Percentiles rank a stretch among this genome's conserved stretches.
These are phyloP conservation scores for Backusella westeae DNA, from an alignment of 192 early-diverging fungal genomes.

Conservation along the genomic window DNA sequence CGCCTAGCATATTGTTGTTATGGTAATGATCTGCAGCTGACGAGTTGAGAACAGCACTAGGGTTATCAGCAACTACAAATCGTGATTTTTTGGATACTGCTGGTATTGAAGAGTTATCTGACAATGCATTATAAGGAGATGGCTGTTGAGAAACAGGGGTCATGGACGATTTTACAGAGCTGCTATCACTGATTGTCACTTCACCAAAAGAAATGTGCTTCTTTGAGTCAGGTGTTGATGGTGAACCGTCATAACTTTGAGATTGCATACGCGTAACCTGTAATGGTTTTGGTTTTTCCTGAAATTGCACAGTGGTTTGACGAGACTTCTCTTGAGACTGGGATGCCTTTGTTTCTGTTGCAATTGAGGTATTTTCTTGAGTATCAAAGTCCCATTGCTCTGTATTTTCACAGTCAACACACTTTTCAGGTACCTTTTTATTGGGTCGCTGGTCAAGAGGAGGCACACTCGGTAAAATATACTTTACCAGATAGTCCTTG, in stretches of 20 bases:
- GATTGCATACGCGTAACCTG: not conserved
- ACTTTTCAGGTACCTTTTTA: constrained; percentile 47
- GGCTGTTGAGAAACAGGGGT: not conserved
- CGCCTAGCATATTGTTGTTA: not conserved
- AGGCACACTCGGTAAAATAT: constrained; percentile 57
- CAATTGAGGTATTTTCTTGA: constrained; percentile 2
- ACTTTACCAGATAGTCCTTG: constrained; percentile 59
- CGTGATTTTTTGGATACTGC: constrained; percentile 12
- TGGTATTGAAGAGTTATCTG: not conserved
- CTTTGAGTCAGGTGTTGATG: not conserved
- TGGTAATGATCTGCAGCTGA: not conserved
- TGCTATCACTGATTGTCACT: constrained; percentile 7
- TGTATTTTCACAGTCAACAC: constrained; percentile 38
- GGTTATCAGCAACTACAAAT: constrained; percentile 12
- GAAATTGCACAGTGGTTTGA: not conserved
- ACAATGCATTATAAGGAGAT: not conserved
- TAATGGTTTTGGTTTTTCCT: not conserved
- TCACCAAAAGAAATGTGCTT: constrained; percentile 14
- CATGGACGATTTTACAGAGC: not conserved
- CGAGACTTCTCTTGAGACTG: not conserved
- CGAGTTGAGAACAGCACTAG: not conserved
- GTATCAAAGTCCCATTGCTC: constrained; percentile 71
- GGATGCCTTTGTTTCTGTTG: not conserved
- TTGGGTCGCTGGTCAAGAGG: constrained; percentile 70
- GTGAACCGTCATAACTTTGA: not conserved